Evolutionary conservation across 1,139 yeast species (phyloP).

Genomic region (Suhomyces coccinellae): DNA sequence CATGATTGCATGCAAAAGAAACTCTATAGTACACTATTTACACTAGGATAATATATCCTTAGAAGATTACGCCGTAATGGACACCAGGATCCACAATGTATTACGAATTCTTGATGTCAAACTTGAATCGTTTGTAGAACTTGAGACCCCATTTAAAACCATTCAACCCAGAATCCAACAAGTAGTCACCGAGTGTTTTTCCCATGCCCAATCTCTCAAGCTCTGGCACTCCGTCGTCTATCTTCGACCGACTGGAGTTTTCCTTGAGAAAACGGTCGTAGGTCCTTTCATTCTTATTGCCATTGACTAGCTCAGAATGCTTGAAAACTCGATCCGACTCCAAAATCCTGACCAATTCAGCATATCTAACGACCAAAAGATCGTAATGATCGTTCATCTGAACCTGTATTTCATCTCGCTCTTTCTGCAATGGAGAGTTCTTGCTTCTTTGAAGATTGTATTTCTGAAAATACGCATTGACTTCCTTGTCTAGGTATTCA

Average conservation of each 20-base stretch:
- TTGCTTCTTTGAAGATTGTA: constrained; percentile 17
- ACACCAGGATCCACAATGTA: neutral
- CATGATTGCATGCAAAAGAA: constrained; percentile 5
- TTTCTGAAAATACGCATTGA: constrained; percentile 17
- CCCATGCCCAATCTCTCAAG: constrained; percentile 33
- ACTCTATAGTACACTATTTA: constrained; percentile 5
- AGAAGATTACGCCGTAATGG: neutral
- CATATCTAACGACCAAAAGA: constrained; percentile 19
- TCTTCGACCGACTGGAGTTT: neutral
- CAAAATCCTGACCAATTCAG: constrained; percentile 18
- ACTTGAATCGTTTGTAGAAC: constrained; percentile 27
- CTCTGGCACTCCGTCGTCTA: constrained; percentile 23
- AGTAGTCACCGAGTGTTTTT: constrained; percentile 34
- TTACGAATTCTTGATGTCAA: constrained; percentile 10
- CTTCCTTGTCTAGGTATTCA: constrained; percentile 16
- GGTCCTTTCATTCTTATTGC: constrained; percentile 5
- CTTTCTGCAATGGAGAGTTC: constrained; percentile 19
- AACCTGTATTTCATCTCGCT: constrained; percentile 24
- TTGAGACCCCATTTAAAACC: constrained; percentile 34
- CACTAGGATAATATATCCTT: neutral
- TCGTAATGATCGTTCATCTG: constrained; percentile 29
- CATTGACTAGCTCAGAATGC: constrained; percentile 38
- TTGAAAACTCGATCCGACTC: constrained; percentile 25
- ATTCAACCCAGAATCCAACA: constrained; percentile 22
- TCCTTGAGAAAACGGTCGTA: neutral